Evolutionary conservation across 768 basidiomycete species (phyloP).

Genomic region (Trametes elegans): DNA sequence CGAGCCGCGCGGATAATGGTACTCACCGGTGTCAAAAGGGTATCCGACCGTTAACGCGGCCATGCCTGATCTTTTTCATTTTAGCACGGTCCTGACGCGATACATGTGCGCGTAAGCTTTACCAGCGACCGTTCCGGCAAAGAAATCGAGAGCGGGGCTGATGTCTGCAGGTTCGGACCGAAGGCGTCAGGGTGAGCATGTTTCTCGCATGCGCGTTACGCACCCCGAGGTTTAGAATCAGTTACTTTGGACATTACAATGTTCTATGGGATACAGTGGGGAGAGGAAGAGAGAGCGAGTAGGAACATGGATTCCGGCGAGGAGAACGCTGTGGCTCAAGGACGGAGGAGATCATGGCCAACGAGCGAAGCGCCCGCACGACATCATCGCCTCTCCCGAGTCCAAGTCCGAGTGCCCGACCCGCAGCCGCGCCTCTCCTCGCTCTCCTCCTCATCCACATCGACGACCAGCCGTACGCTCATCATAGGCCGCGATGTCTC

Average conservation of each 20-base stretch:
- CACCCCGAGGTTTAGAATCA: background rate
- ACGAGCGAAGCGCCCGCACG: conserved; percentile 7
- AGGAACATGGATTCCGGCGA: background rate
- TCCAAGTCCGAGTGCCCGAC: background rate
- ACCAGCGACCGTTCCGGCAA: conserved; percentile 74
- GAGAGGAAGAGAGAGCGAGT: background rate
- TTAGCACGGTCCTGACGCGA: too few species aligned
- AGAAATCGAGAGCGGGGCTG: conserved; percentile 70
- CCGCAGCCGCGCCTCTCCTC: background rate
- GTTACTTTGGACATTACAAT: background rate
- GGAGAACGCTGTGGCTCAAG: background rate
- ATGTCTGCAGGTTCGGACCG: conserved; percentile 35
- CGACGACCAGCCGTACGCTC: background rate
- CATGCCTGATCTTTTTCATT: conserved; percentile 28
- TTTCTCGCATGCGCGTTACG: background rate
- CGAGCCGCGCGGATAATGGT: too few species aligned
- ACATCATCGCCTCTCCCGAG: conserved; percentile 10
- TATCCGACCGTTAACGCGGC: conserved; percentile 32
- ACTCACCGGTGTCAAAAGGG: conserved; percentile 35
- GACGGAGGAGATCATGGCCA: conserved; percentile 9
- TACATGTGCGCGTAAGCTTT: background rate
- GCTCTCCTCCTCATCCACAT: background rate
- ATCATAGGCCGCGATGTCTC: conserved; percentile 51
- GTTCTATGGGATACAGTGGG: background rate
- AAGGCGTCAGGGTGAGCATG: background rate